Percentiles rank a stretch among this genome's conserved stretches.
Evolutionary conservation across 371 early-diverging fungal genomes (phyloP).

Genomic region (Circinella umbellata): DNA sequence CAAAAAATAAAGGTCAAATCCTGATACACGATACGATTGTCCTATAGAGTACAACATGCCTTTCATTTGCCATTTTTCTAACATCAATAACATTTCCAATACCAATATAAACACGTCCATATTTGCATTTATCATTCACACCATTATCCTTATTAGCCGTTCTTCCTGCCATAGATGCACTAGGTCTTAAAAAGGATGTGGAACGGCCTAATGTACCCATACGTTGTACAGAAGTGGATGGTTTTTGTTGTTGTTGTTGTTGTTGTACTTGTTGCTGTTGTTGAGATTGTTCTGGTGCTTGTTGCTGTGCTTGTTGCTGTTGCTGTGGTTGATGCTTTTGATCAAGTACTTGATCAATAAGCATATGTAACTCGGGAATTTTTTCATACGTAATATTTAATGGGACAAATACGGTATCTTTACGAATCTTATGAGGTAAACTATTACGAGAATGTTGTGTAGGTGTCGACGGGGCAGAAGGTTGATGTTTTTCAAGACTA

Average conservation of each 20-base stretch:
- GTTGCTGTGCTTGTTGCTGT: slow-evolving; percentile 11
- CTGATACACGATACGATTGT: too few relatives aligned
- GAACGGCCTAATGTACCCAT: slow-evolving; percentile 17
- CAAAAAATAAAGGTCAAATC: background rate
- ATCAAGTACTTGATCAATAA: slow-evolving; percentile 55
- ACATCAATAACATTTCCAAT: slow-evolving; percentile 44
- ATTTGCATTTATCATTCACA: slow-evolving; percentile 36
- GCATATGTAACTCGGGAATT: slow-evolving; percentile 47
- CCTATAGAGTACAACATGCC: background rate
- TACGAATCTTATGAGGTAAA: slow-evolving; percentile 12
- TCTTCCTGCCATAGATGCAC: slow-evolving; percentile 39
- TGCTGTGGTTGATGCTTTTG: slow-evolving; percentile 33
- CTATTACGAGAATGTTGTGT: slow-evolving; percentile 3
- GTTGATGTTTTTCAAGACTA: slow-evolving; percentile 40
- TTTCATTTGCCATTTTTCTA: slow-evolving; percentile 11
- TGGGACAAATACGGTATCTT: slow-evolving; percentile 45
- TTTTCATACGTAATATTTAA: slow-evolving; percentile 55
- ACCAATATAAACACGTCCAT: slow-evolving; percentile 51
- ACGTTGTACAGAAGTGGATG: background rate
- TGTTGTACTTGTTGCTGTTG: background rate
- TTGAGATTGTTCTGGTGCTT: too few relatives aligned
- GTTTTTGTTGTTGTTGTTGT: slow-evolving; percentile 2
- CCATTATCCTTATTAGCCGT: slow-evolving; percentile 39
- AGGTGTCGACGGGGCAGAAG: slow-evolving; percentile 10
- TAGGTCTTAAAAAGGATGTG: slow-evolving; percentile 40